Conservation (phyloP, 2,329 filamentous ascomycete species). For the Fusarium hainanense region DNA sequence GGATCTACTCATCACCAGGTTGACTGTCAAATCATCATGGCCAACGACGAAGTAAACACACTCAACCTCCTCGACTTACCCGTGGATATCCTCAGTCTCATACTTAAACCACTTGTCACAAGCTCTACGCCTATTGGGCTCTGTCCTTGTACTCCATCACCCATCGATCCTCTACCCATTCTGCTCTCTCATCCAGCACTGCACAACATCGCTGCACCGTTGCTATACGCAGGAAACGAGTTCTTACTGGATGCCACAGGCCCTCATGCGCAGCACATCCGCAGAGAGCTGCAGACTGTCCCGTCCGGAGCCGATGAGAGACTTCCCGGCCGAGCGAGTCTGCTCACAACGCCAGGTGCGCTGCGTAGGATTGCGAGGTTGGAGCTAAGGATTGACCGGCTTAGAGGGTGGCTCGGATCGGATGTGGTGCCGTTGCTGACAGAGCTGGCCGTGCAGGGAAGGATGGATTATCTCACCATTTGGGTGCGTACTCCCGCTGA, state of each 20-base stretch:
- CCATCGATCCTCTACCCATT: constrained; percentile 44
- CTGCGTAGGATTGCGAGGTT: constrained; percentile 45
- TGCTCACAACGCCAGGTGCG: constrained; percentile 42
- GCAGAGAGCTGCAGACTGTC: constrained; percentile 37
- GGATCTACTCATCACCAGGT: neutral
- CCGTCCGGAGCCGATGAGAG: constrained; percentile 31
- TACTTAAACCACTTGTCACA: constrained; percentile 47
- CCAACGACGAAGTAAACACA: constrained; percentile 10
- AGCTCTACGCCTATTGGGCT: constrained; percentile 41
- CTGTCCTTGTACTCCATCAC: constrained; percentile 45
- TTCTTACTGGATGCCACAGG: constrained; percentile 48
- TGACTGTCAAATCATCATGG: constrained; percentile 17
- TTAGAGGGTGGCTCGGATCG: constrained; percentile 49
- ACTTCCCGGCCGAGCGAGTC: constrained; percentile 17
- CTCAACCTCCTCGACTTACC: constrained; percentile 51
- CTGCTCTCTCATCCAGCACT: constrained; percentile 50
- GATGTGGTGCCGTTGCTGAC: constrained; percentile 46
- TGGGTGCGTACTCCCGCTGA: constrained; percentile 32
- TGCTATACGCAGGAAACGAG: constrained; percentile 49
- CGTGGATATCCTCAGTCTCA: constrained; percentile 49
- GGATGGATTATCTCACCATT: constrained; percentile 43
- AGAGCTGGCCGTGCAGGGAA: constrained; percentile 50
- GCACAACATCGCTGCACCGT: constrained; percentile 48
- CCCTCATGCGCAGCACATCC: constrained; percentile 45
- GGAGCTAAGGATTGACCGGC: constrained; percentile 46